Evolutionary conservation across 495 filamentous ascomycete species (phyloP).

Genomic region (Elaphomyces granulatus): DNA sequence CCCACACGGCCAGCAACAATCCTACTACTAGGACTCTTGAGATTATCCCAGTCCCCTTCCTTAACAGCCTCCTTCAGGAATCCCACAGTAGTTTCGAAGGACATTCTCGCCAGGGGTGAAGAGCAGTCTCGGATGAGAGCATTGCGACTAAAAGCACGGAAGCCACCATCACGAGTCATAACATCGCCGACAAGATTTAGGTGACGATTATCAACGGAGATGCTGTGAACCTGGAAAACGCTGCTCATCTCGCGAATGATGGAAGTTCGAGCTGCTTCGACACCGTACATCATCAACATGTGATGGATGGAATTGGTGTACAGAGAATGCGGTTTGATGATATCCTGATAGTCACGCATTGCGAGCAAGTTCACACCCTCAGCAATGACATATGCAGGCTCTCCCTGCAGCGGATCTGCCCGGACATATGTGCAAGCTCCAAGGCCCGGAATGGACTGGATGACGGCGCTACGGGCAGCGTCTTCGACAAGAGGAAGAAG

Average conservation of each 20-base stretch:
- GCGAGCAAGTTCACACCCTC: constrained; percentile 78
- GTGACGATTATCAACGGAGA: constrained; percentile 83
- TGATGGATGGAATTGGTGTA: constrained; percentile 86
- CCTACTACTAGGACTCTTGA: constrained; percentile 70
- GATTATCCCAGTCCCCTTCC: constrained; percentile 77
- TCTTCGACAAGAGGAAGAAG: constrained; percentile 80
- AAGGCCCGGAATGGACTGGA: constrained; percentile 73
- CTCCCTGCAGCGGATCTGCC: constrained; percentile 43
- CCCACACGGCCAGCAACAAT: constrained; percentile 78
- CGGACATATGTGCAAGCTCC: constrained; percentile 55
- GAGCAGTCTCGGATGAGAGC: constrained; percentile 63
- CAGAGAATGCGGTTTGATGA: constrained; percentile 74
- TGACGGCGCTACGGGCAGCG: constrained; percentile 57
- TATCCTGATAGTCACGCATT: constrained; percentile 74
- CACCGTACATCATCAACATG: constrained; percentile 74
- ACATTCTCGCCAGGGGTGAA: constrained; percentile 93
- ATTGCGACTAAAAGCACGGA: constrained; percentile 80
- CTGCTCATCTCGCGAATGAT: constrained; percentile 77
- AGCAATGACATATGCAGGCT: constrained; percentile 49
- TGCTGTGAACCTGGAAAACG: constrained; percentile 86
- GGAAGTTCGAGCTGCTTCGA: constrained; percentile 75
- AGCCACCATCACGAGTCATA: constrained; percentile 84
- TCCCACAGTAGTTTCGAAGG: constrained; percentile 90
- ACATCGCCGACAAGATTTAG: constrained; percentile 90
- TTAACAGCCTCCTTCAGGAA: constrained; percentile 86